These are phyloP conservation scores for Phlegmacium glaucopus DNA, from an alignment of 768 basidiomycete species.

Conservation along the genomic window DNA sequence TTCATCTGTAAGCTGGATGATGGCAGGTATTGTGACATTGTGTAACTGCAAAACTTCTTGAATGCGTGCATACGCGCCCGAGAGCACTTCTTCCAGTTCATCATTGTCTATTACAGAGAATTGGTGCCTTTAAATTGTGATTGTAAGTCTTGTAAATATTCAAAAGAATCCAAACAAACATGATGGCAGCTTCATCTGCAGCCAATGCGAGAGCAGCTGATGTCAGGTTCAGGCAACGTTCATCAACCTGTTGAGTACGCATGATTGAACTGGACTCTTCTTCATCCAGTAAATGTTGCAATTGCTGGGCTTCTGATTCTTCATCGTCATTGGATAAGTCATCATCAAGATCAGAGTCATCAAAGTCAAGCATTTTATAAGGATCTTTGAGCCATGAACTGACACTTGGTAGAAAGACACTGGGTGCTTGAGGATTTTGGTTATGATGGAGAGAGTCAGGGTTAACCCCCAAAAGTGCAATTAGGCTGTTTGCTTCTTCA, in stretches of 20 bases:
- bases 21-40: background rate
- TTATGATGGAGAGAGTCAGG: background rate
- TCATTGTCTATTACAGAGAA: background rate
- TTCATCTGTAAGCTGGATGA: background rate
- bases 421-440: background rate
- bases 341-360: background rate
- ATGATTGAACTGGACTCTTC: constrained; percentile 1
- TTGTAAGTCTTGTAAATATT: background rate
- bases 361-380: background rate
- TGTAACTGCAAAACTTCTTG: background rate
- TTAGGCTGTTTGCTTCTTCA: constrained; percentile 14
- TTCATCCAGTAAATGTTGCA: background rate
- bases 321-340: background rate
- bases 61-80: background rate
- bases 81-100: background rate
- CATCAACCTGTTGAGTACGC: background rate
- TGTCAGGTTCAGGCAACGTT: background rate
- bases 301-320: background rate
- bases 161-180: constrained; percentile 1
- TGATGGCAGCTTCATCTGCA: constrained; percentile 2
- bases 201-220: constrained; percentile 1
- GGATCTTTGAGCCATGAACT: background rate
- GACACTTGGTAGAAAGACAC: background rate
- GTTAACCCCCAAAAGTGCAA: constrained; percentile 10
- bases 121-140: background rate